These are phyloP conservation scores for Fusarium clavum DNA, from an alignment of 2,329 filamentous ascomycete species.

Conservation along the genomic window DNA sequence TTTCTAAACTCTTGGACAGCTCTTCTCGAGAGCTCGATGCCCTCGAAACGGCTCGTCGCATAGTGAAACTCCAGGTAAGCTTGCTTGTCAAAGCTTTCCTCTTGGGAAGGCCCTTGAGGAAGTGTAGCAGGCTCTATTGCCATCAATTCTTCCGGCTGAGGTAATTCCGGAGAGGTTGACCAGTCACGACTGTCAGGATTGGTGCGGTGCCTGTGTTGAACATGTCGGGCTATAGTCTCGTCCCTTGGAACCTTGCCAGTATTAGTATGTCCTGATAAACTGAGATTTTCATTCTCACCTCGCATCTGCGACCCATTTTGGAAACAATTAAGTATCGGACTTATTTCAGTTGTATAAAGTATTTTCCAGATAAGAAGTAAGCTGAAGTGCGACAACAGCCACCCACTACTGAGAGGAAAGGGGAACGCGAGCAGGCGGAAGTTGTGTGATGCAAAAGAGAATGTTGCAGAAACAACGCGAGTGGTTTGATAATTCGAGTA, in stretches of 20 bases:
- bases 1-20: conserved; percentile 68
- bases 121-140: conserved; percentile 25
- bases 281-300: not conserved
- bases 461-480: not conserved
- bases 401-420: not conserved
- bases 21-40: conserved; percentile 74
- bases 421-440: too few relatives aligned
- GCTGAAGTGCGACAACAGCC: not conserved
- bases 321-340: not conserved
- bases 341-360: not conserved
- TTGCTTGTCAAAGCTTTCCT: conserved; percentile 19
- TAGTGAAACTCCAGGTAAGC: conserved; percentile 81
- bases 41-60: conserved; percentile 79
- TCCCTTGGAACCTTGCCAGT: conserved; percentile 1
- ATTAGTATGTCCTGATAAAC: not conserved
- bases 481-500: not conserved
- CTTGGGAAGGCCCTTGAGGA: conserved; percentile 5
- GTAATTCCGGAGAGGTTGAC: conserved; percentile 41
- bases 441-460: not conserved
- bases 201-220: conserved; percentile 1
- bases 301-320: conserved; percentile 1
- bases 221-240: conserved; percentile 27
- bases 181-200: conserved; percentile 8
- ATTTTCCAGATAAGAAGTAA: not conserved
- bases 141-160: conserved; percentile 43